phyloP scores from a whole-genome alignment of 2,329 filamentous ascomycete genomes.

The Fusarium multiceps region DNA sequence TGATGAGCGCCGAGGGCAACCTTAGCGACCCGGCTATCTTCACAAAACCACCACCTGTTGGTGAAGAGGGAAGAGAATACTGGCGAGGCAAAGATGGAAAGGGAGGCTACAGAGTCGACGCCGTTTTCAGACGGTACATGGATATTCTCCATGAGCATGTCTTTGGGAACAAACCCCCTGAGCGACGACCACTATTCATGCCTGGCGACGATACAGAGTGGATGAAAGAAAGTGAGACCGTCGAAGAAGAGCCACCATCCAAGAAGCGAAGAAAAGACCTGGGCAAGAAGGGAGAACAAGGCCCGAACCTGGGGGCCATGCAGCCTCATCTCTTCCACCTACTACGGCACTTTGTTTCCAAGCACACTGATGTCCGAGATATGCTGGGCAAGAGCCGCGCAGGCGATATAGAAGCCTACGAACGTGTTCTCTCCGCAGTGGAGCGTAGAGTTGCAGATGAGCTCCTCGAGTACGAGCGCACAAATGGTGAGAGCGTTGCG shows the following conservation, averaged over 20 bases:
- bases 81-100: slow-evolving; percentile 84
- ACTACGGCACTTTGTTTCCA: slow-evolving; percentile 81
- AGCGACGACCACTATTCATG: slow-evolving; percentile 78
- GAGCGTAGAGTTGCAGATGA: slow-evolving; percentile 80
- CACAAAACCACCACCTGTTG: slow-evolving; percentile 70
- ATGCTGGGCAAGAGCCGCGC: slow-evolving; percentile 76
- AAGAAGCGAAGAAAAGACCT: slow-evolving; percentile 62
- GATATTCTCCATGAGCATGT: slow-evolving; percentile 88
- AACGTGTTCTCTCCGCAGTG: slow-evolving; percentile 78
- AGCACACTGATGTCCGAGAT: slow-evolving; percentile 86
- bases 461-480: slow-evolving; percentile 72
- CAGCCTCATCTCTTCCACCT: slow-evolving; percentile 95
- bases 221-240: slow-evolving; percentile 52
- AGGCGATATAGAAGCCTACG: slow-evolving; percentile 80
- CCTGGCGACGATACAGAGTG: slow-evolving; percentile 65
- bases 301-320: slow-evolving; percentile 79
- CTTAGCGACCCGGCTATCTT: slow-evolving; percentile 93
- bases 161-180: slow-evolving; percentile 72
- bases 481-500: slow-evolving; percentile 61
- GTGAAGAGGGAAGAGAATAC: slow-evolving; percentile 80
- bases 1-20: slow-evolving; percentile 98
- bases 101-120: slow-evolving; percentile 90
- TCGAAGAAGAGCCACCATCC: slow-evolving; percentile 60
- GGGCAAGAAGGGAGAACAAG: slow-evolving; percentile 54
- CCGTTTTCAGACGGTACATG: slow-evolving; percentile 86